phyloP scores from a whole-genome alignment of 257 asterid genomes.

The Voacanga thouarsii region DNA sequence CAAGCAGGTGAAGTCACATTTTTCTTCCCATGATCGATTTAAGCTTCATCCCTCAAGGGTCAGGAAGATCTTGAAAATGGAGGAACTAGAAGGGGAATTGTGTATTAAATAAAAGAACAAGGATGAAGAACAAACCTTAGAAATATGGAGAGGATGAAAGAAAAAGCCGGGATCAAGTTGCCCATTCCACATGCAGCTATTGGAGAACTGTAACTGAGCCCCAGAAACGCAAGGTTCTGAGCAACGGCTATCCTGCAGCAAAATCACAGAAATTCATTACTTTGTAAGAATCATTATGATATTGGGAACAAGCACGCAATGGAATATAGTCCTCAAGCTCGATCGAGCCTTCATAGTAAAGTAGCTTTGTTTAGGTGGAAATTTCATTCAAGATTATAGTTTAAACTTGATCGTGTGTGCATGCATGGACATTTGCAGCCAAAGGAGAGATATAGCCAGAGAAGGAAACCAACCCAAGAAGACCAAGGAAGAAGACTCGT shows the following conservation, averaged over 20 bases:
- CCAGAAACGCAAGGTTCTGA: conserved; percentile 72
- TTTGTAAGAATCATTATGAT: not conserved
- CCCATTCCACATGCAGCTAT: conserved; percentile 80
- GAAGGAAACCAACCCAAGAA: conserved; percentile 48
- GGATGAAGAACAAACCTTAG: conserved; percentile 41
- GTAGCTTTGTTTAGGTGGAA: not conserved
- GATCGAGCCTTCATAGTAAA: not conserved
- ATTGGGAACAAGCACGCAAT: not conserved
- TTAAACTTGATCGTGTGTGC: not conserved
- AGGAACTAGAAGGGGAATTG: not conserved
- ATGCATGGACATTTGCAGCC: not conserved
- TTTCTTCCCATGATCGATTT: too few relatives aligned
- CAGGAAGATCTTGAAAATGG: not conserved
- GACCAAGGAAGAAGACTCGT: conserved; percentile 60
- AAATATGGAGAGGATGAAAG: conserved; percentile 53
- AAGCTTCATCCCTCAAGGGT: too few relatives aligned
- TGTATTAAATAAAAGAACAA: not conserved
- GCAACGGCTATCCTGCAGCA: conserved; percentile 60
- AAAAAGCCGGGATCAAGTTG: conserved; percentile 57
- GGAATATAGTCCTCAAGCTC: too few relatives aligned
- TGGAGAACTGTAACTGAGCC: conserved; percentile 77
- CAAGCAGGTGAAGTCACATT: too few relatives aligned
- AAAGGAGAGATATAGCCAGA: not conserved
- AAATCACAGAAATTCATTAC: not conserved
- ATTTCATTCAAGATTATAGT: not conserved